Conservation (phyloP, 2,329 filamentous ascomycete species). For the Fusarium sp. region DNA sequence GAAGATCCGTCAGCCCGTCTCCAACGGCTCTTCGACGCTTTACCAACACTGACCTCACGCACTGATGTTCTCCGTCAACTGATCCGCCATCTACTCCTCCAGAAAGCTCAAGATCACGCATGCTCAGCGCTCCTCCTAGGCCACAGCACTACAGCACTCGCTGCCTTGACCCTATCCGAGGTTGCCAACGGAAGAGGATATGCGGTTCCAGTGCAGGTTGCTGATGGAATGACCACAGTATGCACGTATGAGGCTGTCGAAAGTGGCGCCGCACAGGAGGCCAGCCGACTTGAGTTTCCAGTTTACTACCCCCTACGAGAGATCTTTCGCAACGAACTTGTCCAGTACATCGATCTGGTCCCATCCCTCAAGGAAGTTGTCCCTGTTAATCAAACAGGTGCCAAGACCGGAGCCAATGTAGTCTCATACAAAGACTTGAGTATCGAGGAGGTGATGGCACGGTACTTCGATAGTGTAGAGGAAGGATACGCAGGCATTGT, state of each 20-base stretch:
- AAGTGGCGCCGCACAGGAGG: constrained; percentile 36
- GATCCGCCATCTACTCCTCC: constrained; percentile 77
- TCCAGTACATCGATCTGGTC: constrained; percentile 71
- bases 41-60: constrained; percentile 80
- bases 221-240: constrained; percentile 72
- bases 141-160: constrained; percentile 87
- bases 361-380: constrained; percentile 65
- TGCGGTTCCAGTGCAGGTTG: constrained; percentile 82
- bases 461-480: constrained; percentile 87
- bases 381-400: constrained; percentile 52
- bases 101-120: constrained; percentile 67
- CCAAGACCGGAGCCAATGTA: constrained; percentile 54
- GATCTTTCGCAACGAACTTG: constrained; percentile 83
- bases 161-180: constrained; percentile 86
- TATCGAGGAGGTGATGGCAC: constrained; percentile 89
- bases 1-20: constrained; percentile 60
- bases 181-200: constrained; percentile 93
- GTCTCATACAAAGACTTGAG: constrained; percentile 81
- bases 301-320: constrained; percentile 88
- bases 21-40: constrained; percentile 65
- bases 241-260: constrained; percentile 48
- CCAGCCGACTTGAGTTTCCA: constrained; percentile 49
- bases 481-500: constrained; percentile 90
- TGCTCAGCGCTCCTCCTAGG: constrained; percentile 84
- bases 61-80: constrained; percentile 80